Evolutionary conservation across 805 yeast genomes (phyloP).

Genomic region (Saturnispora besseyi): DNA sequence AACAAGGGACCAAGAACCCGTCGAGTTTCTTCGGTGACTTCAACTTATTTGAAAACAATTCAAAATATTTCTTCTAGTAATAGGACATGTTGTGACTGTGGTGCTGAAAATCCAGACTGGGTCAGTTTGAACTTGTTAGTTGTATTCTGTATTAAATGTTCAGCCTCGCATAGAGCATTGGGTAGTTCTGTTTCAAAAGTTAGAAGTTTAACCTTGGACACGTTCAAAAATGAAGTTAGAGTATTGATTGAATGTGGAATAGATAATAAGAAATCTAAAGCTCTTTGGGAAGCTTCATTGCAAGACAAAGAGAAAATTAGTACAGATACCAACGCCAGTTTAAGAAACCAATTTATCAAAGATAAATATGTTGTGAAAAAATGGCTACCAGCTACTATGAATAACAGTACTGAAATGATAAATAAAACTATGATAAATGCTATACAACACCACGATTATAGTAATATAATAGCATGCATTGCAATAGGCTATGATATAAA

Average conservation of each 20-base stretch:
- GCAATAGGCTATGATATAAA: constrained; percentile 40
- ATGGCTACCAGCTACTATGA: constrained; percentile 27
- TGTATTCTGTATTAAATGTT: constrained; percentile 73
- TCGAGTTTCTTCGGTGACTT: constrained; percentile 29
- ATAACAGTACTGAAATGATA: constrained; percentile 25
- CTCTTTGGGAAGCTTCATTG: constrained; percentile 46
- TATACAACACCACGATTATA: constrained; percentile 6
- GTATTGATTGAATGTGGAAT: constrained; percentile 39
- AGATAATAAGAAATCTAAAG: constrained; percentile 48
- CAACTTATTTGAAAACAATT: constrained; percentile 30
- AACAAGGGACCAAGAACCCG: constrained; percentile 16
- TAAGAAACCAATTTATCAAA: constrained; percentile 50
- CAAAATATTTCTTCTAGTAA: constrained; percentile 45
- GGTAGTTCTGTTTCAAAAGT: constrained; percentile 79
- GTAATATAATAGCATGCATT: constrained; percentile 34
- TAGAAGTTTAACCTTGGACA: constrained; percentile 69
- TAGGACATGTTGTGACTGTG: constrained; percentile 71
- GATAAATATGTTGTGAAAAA: constrained; percentile 53
- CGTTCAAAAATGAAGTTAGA: constrained; percentile 50
- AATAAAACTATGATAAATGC: background rate
- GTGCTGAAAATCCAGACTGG: constrained; percentile 62
- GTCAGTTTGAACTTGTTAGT: constrained; percentile 66
- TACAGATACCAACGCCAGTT: constrained; percentile 32
- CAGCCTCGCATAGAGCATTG: constrained; percentile 79
- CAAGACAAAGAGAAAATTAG: constrained; percentile 21